These are phyloP conservation scores for Kazachstania kunashirensis DNA, from an alignment of 805 yeast species.

Conservation along the genomic window DNA sequence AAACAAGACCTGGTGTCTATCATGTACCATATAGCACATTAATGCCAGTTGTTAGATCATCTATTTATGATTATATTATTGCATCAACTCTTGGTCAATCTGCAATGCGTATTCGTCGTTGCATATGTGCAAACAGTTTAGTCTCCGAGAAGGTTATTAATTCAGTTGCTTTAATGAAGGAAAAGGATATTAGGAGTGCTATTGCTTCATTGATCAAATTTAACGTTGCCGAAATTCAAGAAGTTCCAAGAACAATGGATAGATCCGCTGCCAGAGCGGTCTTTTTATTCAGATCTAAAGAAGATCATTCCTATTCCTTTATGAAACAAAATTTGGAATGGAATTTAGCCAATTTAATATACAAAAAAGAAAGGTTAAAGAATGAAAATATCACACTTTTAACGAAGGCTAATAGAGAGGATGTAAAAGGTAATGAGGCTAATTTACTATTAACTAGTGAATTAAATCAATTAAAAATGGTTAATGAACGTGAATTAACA, in stretches of 20 bases:
- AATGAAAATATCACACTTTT: conserved; percentile 55
- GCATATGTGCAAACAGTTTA: conserved; percentile 58
- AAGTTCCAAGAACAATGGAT: conserved; percentile 85
- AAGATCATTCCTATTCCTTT: conserved; percentile 39
- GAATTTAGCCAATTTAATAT: conserved; percentile 39
- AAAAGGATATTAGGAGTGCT: conserved; percentile 63
- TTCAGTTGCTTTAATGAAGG: conserved; percentile 65
- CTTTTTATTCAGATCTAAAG: conserved; percentile 66
- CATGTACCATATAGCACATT: conserved; percentile 54
- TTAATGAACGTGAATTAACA: conserved; percentile 48
- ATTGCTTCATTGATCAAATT: conserved; percentile 55
- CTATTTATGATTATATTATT: conserved; percentile 47
- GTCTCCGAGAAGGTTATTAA: conserved; percentile 81
- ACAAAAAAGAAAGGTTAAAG: conserved; percentile 46
- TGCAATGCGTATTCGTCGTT: conserved; percentile 65
- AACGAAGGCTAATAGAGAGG: conserved; percentile 79
- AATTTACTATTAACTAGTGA: conserved; percentile 69
- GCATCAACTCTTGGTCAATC: conserved; percentile 55
- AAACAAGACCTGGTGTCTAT: conserved; percentile 45
- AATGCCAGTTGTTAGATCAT: conserved; percentile 36
- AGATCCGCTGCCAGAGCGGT: conserved; percentile 85
- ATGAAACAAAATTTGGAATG: conserved; percentile 39
- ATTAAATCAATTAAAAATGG: conserved; percentile 53
- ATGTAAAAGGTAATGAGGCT: conserved; percentile 73
- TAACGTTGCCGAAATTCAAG: conserved; percentile 80